Percentiles rank a stretch among this genome's conserved stretches.
phyloP scores from a whole-genome alignment of 306 rosid species.

The Pterocarpus santalinus region DNA sequence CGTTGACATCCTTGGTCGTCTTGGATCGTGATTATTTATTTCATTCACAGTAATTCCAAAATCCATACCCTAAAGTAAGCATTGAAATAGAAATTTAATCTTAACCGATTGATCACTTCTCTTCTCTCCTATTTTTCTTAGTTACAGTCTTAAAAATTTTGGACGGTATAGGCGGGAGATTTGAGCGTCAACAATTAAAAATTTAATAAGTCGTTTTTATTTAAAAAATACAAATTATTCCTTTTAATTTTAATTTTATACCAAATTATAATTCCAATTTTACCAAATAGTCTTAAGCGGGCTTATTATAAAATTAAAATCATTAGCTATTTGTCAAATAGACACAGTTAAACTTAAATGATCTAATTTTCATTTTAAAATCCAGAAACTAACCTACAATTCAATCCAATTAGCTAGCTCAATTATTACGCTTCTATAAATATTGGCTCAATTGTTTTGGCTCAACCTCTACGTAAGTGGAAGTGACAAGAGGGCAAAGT shows the following conservation, averaged over 20 bases:
- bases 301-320: neutral
- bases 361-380: neutral
- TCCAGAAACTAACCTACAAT: neutral
- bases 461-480: constrained; percentile 24
- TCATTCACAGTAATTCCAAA: neutral
- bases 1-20: constrained; percentile 31
- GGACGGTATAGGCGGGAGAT: neutral
- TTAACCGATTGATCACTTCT: neutral
- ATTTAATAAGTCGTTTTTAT: neutral
- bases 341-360: neutral
- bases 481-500: constrained; percentile 22
- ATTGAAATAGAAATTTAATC: constrained; percentile 13
- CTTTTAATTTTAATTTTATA: neutral
- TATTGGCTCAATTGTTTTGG: neutral
- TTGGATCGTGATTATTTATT: constrained; percentile 8
- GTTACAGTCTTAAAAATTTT: neutral
- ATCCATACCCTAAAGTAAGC: constrained; percentile 30
- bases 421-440: neutral
- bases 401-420: neutral
- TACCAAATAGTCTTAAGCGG: neutral
- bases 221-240: neutral
- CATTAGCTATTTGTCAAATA: neutral
- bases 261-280: neutral
- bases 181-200: neutral
- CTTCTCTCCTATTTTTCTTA: neutral